Base-by-base conservation (phyloP, 345 rosid genomes). In the Leavenworthia alabamica region DNA sequence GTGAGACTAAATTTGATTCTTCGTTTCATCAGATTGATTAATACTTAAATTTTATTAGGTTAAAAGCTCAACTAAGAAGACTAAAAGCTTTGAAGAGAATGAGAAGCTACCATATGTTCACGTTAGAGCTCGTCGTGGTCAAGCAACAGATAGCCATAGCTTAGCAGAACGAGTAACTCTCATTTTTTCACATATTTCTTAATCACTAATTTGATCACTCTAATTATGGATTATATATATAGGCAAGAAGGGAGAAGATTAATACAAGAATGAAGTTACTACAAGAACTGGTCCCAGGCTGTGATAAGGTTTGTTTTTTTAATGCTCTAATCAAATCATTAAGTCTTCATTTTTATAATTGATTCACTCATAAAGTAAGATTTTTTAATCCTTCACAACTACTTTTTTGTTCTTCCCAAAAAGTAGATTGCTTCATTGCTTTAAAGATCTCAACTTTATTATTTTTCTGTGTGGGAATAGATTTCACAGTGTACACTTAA, bases 161-260 rank as follows among this genome's bases (percentile, higher is more conserved):
- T 74, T 85, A 67, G 88, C 91, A 49, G 91, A 85, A 73, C 56
- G 91, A 74, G 91, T 85, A 82, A 77, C 11, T n/a, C 36, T 31
- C 40, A 19, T n/a, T 48, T 26, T 1, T 44, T 68, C 36, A 19
- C 11, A 9, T n/a, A n/a, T n/a, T n/a, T 45, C 16, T 40, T 67
- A 73, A 48, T 73, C 22, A 60, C 33, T 62, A 52, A 65, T 59
- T 2, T 0, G 3, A n/a, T 52, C 32, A 29, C n/a, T n/a, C 41
- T 65, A 65, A 64, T 51, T 17, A 9, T 40, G 44, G 26, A 41
- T 56, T 66, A 46, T n/a, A n/a, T n/a, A n/a, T n/a, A n/a, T 28
- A 85, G 91, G 91, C 91, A 16, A 85, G 91, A 71, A 82, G 88
- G 37, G 91, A 85, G 84, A 85, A 85, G 74, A 85, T 85, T 28